Conservation (phyloP, 2,329 filamentous ascomycete genomes). For the Thielaviopsis cerberus region DNA sequence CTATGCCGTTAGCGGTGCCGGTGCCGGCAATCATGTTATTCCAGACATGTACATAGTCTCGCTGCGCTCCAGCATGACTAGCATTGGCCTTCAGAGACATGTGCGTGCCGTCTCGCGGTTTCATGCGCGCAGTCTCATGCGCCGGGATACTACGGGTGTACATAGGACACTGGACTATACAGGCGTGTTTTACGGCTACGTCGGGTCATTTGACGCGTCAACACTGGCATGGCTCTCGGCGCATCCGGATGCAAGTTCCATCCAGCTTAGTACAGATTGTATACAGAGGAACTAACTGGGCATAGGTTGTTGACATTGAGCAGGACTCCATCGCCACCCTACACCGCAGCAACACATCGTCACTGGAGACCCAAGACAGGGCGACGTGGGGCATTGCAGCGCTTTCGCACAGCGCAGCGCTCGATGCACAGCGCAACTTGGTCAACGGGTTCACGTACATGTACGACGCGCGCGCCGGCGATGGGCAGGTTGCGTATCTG, state of each 20-base stretch:
- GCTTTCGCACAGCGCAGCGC: constrained; percentile 17
- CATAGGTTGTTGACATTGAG: background rate
- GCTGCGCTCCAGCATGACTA: background rate
- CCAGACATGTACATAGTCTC: background rate
- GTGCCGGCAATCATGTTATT: background rate
- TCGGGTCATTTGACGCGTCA: background rate
- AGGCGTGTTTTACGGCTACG: background rate
- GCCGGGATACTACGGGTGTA: background rate
- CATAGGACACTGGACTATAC: background rate
- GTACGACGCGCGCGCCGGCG: constrained; percentile 14
- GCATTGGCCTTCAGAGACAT: background rate
- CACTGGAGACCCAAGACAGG: constrained; percentile 15
- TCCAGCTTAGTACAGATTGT: no score
- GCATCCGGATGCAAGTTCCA: background rate
- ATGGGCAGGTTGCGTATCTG: constrained; percentile 15
- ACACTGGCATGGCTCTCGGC: background rate
- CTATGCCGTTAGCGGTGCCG: background rate
- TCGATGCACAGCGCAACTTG: constrained; percentile 9
- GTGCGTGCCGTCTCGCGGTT: background rate
- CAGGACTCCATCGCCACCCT: background rate
- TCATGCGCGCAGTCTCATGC: background rate
- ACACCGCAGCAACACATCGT: background rate
- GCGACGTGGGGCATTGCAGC: constrained; percentile 19
- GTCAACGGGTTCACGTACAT: constrained; percentile 12
- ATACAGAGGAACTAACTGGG: no score